These are phyloP conservation scores for Vararia minispora DNA, from an alignment of 768 basidiomycete genomes.

Conservation along the genomic window DNA sequence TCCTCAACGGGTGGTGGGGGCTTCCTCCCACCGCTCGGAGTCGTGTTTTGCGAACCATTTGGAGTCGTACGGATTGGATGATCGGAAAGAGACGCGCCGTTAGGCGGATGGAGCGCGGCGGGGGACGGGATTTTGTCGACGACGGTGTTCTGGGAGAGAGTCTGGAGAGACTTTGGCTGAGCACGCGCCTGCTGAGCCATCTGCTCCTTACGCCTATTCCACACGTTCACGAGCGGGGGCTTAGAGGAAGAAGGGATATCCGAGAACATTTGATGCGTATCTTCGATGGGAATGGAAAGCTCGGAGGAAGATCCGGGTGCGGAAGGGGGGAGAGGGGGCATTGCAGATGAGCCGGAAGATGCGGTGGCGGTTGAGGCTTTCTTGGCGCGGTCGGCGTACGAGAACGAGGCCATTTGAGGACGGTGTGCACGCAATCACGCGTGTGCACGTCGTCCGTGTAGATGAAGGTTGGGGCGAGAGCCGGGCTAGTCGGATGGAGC, in stretches of 20 bases:
- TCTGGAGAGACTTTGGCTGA: slow-evolving; percentile 13
- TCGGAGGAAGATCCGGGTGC: slow-evolving; percentile 1
- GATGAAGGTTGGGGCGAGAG: no score
- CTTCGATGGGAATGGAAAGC: slow-evolving; percentile 1
- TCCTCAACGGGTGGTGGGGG: slow-evolving; percentile 23
- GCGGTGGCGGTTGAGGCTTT: slow-evolving; percentile 18
- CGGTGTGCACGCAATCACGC: no score
- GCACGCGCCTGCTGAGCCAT: slow-evolving; percentile 22
- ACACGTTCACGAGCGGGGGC: slow-evolving; percentile 26
- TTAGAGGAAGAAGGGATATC: slow-evolving; percentile 5
- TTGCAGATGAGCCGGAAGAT: slow-evolving; percentile 8
- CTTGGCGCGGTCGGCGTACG: slow-evolving; percentile 35
- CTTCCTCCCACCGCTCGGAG: background rate
- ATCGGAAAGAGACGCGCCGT: background rate
- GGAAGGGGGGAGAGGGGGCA: slow-evolving; percentile 4
- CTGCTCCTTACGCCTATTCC: slow-evolving; percentile 32
- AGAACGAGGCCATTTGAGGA: no score
- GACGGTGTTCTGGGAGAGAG: slow-evolving; percentile 5
- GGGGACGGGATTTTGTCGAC: slow-evolving; percentile 2
- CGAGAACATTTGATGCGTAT: slow-evolving; percentile 1
- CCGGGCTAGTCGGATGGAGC: no score
- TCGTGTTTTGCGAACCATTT: slow-evolving; percentile 2
- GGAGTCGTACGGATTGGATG: no score
- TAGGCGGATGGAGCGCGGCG: slow-evolving; percentile 2
- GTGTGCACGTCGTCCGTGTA: no score